Evolutionary conservation across 2,329 filamentous ascomycete genomes (phyloP).

Genomic region (Sclerotinia borealis): DNA sequence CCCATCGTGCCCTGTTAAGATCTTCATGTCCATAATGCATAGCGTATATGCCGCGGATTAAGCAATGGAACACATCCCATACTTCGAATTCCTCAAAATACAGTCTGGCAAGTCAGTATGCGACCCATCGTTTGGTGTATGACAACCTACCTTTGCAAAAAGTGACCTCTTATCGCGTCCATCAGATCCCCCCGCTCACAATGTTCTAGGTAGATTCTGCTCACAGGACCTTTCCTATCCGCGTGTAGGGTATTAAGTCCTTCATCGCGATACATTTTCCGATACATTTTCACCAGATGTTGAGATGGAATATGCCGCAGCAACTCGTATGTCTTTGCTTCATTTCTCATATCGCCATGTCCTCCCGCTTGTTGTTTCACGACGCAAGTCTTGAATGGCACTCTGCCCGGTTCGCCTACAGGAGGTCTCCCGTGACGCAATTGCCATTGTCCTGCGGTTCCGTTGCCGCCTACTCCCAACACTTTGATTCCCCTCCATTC

Average conservation of each 20-base stretch:
- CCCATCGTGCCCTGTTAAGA: background rate
- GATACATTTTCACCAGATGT: conserved; percentile 6
- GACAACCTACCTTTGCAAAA: background rate
- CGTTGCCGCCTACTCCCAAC: background rate
- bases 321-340: background rate
- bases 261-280: background rate
- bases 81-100: background rate
- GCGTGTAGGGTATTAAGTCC: background rate
- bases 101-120: background rate
- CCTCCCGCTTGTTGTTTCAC: background rate
- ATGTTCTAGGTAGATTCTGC: background rate
- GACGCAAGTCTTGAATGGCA: background rate
- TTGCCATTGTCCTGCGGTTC: background rate
- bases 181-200: background rate
- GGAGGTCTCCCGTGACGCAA: background rate
- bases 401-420: background rate
- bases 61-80: conserved; percentile 2
- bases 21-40: conserved; percentile 4
- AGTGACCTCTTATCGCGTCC: background rate
- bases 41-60: background rate
- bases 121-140: background rate
- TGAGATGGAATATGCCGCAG: background rate
- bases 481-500: background rate
- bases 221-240: background rate
- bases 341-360: background rate